Evolutionary conservation across 805 yeast genomes (phyloP).

Genomic region (Nakazawaea sp.): DNA sequence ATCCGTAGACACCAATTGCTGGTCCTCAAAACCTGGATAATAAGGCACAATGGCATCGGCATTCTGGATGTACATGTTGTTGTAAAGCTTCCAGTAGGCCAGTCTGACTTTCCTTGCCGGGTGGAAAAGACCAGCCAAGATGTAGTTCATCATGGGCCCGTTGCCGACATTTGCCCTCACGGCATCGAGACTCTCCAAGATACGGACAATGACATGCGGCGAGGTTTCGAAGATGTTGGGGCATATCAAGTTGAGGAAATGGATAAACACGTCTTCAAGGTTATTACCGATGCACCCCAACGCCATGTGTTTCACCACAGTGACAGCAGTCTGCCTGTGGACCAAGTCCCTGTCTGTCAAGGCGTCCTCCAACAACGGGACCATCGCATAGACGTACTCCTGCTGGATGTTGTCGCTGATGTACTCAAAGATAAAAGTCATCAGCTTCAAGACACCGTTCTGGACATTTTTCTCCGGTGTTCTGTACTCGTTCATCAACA

Average conservation of each 20-base stretch:
- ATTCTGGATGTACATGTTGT: conserved; percentile 65
- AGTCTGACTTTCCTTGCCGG: conserved; percentile 83
- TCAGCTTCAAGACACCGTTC: conserved; percentile 88
- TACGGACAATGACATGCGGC: conserved; percentile 85
- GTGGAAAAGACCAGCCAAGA: conserved; percentile 87
- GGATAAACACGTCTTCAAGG: conserved; percentile 76
- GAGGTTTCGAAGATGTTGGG: conserved; percentile 94
- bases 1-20: conserved; percentile 12
- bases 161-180: conserved; percentile 67
- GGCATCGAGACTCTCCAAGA: conserved; percentile 74
- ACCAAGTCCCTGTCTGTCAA: conserved; percentile 85
- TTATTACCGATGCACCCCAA: conserved; percentile 71
- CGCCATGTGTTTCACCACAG: conserved; percentile 77
- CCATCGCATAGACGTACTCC: conserved; percentile 75
- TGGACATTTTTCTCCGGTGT: conserved; percentile 91
- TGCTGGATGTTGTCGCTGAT: conserved; percentile 64
- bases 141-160: conserved; percentile 67
- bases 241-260: conserved; percentile 69
- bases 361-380: conserved; percentile 83
- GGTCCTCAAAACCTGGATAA: conserved; percentile 55
- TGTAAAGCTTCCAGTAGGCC: conserved; percentile 83
- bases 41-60: conserved; percentile 75
- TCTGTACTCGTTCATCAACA: conserved; percentile 90
- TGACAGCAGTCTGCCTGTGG: conserved; percentile 92
- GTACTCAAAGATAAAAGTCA: conserved; percentile 89